Percentiles rank a stretch among this genome's conserved stretches.
Conservation (phyloP, 805 yeast species). For the Maudiozyma pseudohumilis region DNA sequence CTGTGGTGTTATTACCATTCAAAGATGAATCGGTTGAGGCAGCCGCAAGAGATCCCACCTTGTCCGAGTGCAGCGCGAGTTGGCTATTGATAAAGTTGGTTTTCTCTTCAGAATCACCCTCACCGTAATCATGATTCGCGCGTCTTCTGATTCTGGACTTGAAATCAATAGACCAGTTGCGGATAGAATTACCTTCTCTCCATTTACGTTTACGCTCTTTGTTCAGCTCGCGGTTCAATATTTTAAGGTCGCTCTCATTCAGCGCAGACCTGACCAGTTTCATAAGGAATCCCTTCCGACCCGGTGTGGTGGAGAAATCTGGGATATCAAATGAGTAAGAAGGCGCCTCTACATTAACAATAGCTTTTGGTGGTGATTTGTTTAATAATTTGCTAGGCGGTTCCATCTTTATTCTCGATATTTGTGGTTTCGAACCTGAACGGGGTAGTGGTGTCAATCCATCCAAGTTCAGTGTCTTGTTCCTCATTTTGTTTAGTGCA, state of each 20-base stretch:
- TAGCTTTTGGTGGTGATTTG: neutral
- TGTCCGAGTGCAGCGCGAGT: slow-evolving; percentile 29
- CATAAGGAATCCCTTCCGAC: slow-evolving; percentile 15
- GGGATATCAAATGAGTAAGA: slow-evolving; percentile 17
- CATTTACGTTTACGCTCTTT: slow-evolving; percentile 29
- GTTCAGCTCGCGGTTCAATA: slow-evolving; percentile 20
- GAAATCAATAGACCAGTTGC: slow-evolving; percentile 83
- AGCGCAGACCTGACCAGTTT: slow-evolving; percentile 19
- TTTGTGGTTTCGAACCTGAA: neutral
- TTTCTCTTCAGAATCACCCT: slow-evolving; percentile 42
- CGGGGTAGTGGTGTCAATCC: slow-evolving; percentile 26
- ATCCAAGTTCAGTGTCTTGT: slow-evolving; percentile 20
- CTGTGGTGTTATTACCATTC: no score
- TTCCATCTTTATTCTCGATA: neutral
- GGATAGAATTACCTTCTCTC: slow-evolving; percentile 49
- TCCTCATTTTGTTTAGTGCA: slow-evolving; percentile 2
- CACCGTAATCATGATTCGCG: slow-evolving; percentile 61
- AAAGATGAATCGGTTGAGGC: no score
- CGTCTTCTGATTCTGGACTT: slow-evolving; percentile 67
- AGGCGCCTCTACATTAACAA: no score
- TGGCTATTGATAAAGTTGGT: slow-evolving; percentile 68
- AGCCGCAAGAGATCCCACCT: slow-evolving; percentile 7
- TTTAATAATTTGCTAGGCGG: neutral
- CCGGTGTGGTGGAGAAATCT: slow-evolving; percentile 10
- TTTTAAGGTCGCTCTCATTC: slow-evolving; percentile 12